Percentiles rank a stretch among this genome's conserved stretches.
Conservation (phyloP, 2,329 filamentous ascomycete species). For the Elsinoe perseae region DNA sequence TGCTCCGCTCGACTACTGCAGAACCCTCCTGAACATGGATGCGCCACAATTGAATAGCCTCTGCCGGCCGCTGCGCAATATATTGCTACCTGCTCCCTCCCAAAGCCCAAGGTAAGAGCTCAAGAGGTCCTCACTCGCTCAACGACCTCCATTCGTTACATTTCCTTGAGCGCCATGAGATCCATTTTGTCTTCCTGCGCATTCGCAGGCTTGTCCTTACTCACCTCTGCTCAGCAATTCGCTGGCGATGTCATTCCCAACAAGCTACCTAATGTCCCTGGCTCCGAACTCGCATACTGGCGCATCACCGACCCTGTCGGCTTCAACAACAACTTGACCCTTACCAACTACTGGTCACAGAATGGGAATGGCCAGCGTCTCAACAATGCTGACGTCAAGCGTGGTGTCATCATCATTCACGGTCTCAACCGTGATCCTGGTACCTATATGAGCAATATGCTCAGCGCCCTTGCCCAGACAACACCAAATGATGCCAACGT, state of each 20-base stretch:
- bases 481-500: constrained; percentile 23
- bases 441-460: constrained; percentile 29
- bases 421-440: constrained; percentile 29
- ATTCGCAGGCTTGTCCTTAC: constrained; percentile 7
- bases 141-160: constrained; percentile 1
- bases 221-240: constrained; percentile 26
- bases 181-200: neutral
- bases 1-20: neutral
- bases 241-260: constrained; percentile 28
- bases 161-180: constrained; percentile 4
- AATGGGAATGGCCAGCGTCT: constrained; percentile 25
- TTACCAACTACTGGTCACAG: constrained; percentile 31
- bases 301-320: constrained; percentile 26
- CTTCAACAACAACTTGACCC: constrained; percentile 25
- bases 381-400: constrained; percentile 23
- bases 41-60: constrained; percentile 1
- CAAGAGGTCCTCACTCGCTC: neutral
- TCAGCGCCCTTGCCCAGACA: constrained; percentile 29
- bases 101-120: neutral
- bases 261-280: constrained; percentile 27
- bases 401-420: constrained; percentile 32
- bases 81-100: neutral
- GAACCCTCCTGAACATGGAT: constrained; percentile 8
- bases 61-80: constrained; percentile 2
- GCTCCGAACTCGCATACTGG: constrained; percentile 30